Base-by-base conservation (phyloP, 2,329 filamentous ascomycete species). In the Chrysosporium keratinophilum region DNA sequence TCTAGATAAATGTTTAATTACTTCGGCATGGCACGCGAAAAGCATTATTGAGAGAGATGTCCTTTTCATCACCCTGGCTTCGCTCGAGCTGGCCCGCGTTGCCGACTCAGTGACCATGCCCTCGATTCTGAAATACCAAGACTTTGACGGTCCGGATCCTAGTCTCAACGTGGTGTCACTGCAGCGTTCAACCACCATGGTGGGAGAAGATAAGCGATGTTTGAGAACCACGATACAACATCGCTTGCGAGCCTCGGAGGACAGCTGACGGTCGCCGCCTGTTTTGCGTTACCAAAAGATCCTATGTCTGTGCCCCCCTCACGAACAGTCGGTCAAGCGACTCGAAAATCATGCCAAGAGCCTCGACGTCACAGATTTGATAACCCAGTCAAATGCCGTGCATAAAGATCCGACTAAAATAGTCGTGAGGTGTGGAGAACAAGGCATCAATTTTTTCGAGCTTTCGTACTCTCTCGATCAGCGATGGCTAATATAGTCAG, bases 131-230 rank as follows among this genome's bases (percentile, higher is more conserved):
- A 10, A 39, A 4, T 11, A 19, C 45, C 37, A 50, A 35, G 28
- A 14, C 23, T 35, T 20, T 42, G 39, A 50, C 19, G 15, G n/a
- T 6, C 40, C 33, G 7, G 19, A 52, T 52, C 50, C 50, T 15
- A 45, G 50, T 19, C 31, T 41, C 50, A 52, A 52, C 50, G 50
- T 52, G 50, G 50, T 45, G 40, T 44, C 41, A 45, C 50, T 44
- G 40, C 50, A 52, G 31, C 33, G 19, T 44, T 52, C 50, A 52
- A 52, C 50, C 50, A 45, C 42, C 50, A 44, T n/a, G 50, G 50
- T 45, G 50, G 49, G 50, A 52, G 41, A 45, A 45, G 50, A 34
- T 45, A 52, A 52, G 41, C 50, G 41, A 52, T 28, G 31, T 17
- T 15, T 40, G 33, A 17, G 31, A 50, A 43, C 19, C 48, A 17